Evolutionary conservation across 2,329 filamentous ascomycete species (phyloP).

Genomic region (Plenodomus biglobosus): DNA sequence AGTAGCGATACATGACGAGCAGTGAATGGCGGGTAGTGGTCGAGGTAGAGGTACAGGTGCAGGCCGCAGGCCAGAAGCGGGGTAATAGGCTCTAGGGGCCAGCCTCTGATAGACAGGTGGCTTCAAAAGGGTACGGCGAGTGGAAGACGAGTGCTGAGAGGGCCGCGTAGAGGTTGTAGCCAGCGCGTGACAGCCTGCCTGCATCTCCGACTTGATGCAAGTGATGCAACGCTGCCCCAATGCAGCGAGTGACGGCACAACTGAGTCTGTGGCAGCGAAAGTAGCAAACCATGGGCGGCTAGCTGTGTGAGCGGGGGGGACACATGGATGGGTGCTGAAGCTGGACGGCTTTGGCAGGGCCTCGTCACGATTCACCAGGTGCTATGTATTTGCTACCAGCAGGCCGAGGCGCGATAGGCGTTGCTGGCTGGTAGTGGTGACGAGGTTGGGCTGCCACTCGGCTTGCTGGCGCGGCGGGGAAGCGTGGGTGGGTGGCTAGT

Average conservation of each 20-base stretch:
- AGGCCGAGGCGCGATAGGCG: not conserved
- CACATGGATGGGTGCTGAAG: no score
- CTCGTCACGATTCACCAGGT: not conserved
- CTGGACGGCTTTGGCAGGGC: no score
- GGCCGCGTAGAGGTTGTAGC: constrained; percentile 26
- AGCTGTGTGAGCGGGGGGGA: no score
- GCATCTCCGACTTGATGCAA: constrained; percentile 32
- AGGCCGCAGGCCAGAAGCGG: constrained; percentile 39
- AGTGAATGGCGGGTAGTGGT: constrained; percentile 8
- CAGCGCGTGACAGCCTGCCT: constrained; percentile 38
- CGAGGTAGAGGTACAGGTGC: constrained; percentile 34
- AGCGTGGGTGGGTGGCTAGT: constrained; percentile 2
- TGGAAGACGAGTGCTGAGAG: constrained; percentile 27
- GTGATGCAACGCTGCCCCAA: constrained; percentile 29
- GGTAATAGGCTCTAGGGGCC: constrained; percentile 37
- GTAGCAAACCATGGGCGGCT: not conserved
- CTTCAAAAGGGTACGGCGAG: constrained; percentile 38
- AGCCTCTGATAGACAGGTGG: constrained; percentile 40
- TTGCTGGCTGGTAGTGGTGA: constrained; percentile 4
- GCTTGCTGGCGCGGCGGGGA: not conserved
- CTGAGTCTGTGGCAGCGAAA: not conserved
- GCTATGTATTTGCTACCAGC: not conserved
- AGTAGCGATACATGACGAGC: constrained; percentile 32
- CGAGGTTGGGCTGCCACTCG: constrained; percentile 7
- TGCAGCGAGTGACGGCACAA: constrained; percentile 1